These are phyloP conservation scores for Cryptococcus floricola DNA, from an alignment of 1,284 basidiomycete species.

Conservation along the genomic window DNA sequence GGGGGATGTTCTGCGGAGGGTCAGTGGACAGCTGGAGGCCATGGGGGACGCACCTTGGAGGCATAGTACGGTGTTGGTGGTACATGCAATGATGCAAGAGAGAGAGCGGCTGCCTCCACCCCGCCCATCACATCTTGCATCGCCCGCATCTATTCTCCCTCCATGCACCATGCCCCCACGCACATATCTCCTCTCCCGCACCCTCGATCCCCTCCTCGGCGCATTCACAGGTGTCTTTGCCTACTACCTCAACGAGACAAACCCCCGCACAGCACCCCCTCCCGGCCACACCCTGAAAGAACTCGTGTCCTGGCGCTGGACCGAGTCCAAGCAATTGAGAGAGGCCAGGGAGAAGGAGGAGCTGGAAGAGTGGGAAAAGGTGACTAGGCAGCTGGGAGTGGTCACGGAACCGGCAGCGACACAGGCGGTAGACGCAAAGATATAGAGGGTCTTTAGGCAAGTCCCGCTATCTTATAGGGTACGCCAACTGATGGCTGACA, in stretches of 20 bases:
- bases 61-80: not conserved
- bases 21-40: not conserved
- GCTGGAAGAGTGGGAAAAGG: conserved; percentile 37
- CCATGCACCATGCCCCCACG: conserved; percentile 9
- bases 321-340: conserved; percentile 27
- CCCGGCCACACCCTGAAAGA: conserved; percentile 62
- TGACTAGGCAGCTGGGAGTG: conserved; percentile 40
- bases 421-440: conserved; percentile 1
- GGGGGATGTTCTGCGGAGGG: not conserved
- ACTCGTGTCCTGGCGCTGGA: conserved; percentile 68
- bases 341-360: conserved; percentile 19
- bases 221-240: conserved; percentile 75
- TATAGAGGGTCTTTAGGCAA: not conserved
- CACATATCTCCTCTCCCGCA: conserved; percentile 45
- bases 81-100: too few relatives aligned
- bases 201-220: conserved; percentile 68
- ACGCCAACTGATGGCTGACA: conserved; percentile 1
- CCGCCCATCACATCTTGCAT: not conserved
- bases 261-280: conserved; percentile 70
- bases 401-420: not conserved
- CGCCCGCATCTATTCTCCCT: not conserved
- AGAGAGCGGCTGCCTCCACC: not conserved
- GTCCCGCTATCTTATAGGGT: not conserved
- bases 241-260: conserved; percentile 75
- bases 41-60: not conserved